Conservation (phyloP, 305 asterid species). For the Solanum hybrid region DNA sequence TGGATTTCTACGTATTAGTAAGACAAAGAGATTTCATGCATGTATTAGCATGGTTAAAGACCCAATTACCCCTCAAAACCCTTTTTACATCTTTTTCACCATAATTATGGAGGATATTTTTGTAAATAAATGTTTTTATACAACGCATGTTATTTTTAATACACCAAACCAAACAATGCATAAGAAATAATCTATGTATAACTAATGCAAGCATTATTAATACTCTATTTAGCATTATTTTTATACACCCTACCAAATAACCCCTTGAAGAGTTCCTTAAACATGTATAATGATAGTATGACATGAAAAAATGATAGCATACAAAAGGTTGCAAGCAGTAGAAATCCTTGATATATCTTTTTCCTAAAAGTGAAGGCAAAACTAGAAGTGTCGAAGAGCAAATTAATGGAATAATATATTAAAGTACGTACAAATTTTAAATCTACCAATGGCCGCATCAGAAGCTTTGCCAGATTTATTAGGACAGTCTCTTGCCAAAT, state of each 20-base stretch:
- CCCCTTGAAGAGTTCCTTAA: neutral
- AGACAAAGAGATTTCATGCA: neutral
- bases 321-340: neutral
- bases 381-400: neutral
- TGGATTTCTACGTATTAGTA: neutral
- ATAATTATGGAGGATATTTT: neutral
- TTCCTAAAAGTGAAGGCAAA: neutral
- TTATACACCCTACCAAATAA: neutral
- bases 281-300: neutral
- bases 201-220: neutral
- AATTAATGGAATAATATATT: neutral
- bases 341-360: neutral
- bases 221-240: neutral
- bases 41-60: neutral
- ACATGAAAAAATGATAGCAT: neutral
- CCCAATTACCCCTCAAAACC: neutral
- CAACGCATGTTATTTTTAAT: neutral
- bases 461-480: constrained; percentile 30
- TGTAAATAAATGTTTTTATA: neutral
- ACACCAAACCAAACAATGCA: neutral
- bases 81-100: neutral
- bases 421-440: constrained; percentile 44
- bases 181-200: neutral
- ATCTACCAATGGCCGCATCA: constrained; percentile 10
- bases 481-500: constrained; percentile 84